These are phyloP conservation scores for Nothophytophthora sp. DNA, from an alignment of 352 stramenopile species.

Conservation along the genomic window DNA sequence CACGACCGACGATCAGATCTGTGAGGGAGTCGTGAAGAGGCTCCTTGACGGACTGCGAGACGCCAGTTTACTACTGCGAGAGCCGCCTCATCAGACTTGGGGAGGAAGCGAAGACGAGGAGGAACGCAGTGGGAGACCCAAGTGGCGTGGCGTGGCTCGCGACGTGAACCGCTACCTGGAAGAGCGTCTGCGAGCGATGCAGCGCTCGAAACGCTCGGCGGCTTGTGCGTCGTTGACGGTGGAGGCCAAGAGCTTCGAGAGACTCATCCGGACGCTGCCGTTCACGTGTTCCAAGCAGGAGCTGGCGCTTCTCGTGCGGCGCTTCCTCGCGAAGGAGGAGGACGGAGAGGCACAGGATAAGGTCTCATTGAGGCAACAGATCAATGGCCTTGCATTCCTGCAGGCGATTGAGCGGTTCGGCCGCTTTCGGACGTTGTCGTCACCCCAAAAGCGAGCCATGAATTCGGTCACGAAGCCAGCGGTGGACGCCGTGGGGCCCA, in stretches of 20 bases:
- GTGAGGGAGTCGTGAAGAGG: slow-evolving; percentile 52
- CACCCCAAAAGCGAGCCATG: slow-evolving; percentile 7
- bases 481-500: slow-evolving; percentile 23
- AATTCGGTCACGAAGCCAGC: slow-evolving; percentile 27
- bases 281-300: slow-evolving; percentile 43
- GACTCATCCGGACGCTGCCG: slow-evolving; percentile 38
- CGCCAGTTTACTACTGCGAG: slow-evolving; percentile 13
- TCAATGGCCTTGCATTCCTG: slow-evolving; percentile 43
- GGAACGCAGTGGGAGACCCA: slow-evolving; percentile 4
- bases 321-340: slow-evolving; percentile 10
- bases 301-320: slow-evolving; percentile 22
- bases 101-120: slow-evolving; percentile 26
- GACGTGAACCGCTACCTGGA: slow-evolving; percentile 52
- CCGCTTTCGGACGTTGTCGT: slow-evolving; percentile 27
- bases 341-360: background rate
- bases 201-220: background rate
- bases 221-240: slow-evolving; percentile 13
- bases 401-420: slow-evolving; percentile 37
- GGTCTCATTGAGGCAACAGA: background rate
- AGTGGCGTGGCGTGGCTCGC: slow-evolving; percentile 51
- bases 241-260: slow-evolving; percentile 35
- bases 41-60: slow-evolving; percentile 50
- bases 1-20: slow-evolving; percentile 26
- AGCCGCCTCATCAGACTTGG: slow-evolving; percentile 17
- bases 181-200: slow-evolving; percentile 27